phyloP scores from a whole-genome alignment of 106 monocot species.

The Gastrodia elata region DNA sequence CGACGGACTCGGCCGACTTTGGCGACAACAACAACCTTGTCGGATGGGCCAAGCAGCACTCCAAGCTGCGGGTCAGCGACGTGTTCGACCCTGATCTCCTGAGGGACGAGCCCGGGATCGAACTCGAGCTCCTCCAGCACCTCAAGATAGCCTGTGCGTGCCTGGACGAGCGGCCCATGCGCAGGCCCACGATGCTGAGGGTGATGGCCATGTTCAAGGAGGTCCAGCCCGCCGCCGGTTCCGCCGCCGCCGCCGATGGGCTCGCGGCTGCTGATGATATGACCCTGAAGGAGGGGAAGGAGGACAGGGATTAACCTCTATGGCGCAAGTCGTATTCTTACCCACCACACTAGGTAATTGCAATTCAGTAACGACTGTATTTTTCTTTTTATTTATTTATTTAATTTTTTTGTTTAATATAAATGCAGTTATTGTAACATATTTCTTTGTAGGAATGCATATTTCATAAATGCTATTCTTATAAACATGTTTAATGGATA shows the following conservation, averaged over 20 bases:
- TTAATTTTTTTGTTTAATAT: background rate
- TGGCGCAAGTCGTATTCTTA: no score
- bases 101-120: constrained; percentile 34
- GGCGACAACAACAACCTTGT: constrained; percentile 81
- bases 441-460: constrained; percentile 9
- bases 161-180: constrained; percentile 54
- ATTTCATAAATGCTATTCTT: background rate
- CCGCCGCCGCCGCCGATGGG: constrained; percentile 13
- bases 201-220: constrained; percentile 92
- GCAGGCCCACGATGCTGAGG: constrained; percentile 71
- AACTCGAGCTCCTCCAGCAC: constrained; percentile 61
- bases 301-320: constrained; percentile 32
- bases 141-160: constrained; percentile 76
- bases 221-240: constrained; percentile 29
- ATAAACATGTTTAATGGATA: no score
- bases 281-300: constrained; percentile 62
- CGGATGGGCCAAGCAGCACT: constrained; percentile 74
- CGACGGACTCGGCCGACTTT: constrained; percentile 68
- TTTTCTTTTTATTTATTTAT: background rate
- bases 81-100: constrained; percentile 63
- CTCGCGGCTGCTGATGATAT: constrained; percentile 31
- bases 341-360: no score
- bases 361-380: background rate
- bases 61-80: constrained; percentile 36
- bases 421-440: background rate